Percentiles rank a stretch among this genome's conserved stretches.
Evolutionary conservation across 2,329 filamentous ascomycete species (phyloP).

Genomic region (Nothopassalora personata): DNA sequence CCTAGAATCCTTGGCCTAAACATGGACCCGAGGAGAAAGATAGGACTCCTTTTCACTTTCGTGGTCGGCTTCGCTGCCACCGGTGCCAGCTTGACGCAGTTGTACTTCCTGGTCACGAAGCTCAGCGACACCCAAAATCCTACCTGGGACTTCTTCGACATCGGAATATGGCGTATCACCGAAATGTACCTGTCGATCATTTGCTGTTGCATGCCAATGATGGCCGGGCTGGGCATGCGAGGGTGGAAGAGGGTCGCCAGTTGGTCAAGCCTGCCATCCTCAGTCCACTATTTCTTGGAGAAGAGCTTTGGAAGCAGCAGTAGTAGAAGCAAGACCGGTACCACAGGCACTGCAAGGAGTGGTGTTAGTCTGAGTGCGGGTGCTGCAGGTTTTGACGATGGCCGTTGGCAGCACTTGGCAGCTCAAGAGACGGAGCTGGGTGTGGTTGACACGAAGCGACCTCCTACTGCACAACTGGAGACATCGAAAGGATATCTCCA

Average conservation of each 20-base stretch:
- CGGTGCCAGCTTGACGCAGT: not conserved
- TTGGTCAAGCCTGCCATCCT: not conserved
- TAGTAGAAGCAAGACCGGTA: not conserved
- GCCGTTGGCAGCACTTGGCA: not conserved
- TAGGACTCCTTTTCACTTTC: constrained; percentile 3
- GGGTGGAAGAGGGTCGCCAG: not conserved
- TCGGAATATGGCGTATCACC: constrained; percentile 4
- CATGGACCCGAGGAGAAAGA: constrained; percentile 4
- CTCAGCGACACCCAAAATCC: not conserved
- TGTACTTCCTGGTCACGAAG: constrained; percentile 2
- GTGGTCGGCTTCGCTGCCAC: constrained; percentile 9
- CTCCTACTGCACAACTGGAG: not conserved
- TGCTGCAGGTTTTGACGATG: not conserved
- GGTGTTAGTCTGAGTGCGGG: not conserved
- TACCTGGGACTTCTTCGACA: constrained; percentile 6
- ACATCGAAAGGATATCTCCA: not conserved
- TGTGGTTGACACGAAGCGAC: not conserved
- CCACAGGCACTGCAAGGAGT: not conserved
- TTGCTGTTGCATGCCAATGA: constrained; percentile 11
- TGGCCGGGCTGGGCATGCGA: constrained; percentile 6
- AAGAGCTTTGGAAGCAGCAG: not conserved
- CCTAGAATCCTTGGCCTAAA: constrained; percentile 1
- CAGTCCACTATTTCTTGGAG: not conserved
- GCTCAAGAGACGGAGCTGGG: not conserved
- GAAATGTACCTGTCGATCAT: constrained; percentile 9